Evolutionary conservation across 2,329 filamentous ascomycete species (phyloP).

Genomic region (Phialophora chinensis): DNA sequence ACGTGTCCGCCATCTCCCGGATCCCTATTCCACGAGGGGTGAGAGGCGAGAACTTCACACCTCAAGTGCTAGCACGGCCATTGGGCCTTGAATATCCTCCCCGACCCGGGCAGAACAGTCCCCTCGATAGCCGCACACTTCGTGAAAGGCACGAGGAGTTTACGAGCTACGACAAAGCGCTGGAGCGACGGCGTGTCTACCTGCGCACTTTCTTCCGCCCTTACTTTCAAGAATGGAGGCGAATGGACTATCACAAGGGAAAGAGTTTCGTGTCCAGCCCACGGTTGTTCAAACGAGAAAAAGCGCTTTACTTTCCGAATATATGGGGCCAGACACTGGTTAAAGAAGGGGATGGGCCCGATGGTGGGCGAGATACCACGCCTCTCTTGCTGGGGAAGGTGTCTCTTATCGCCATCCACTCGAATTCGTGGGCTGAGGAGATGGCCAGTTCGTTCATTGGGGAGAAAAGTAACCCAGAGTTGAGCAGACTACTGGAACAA

Average conservation of each 20-base stretch:
- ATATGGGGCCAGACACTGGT: slow-evolving; percentile 77
- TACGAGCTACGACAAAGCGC: slow-evolving; percentile 82
- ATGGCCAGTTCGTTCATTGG: slow-evolving; percentile 77
- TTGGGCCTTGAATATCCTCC: slow-evolving; percentile 83
- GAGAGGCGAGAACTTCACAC: slow-evolving; percentile 53
- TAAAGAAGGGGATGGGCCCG: slow-evolving; percentile 47
- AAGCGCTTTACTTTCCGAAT: slow-evolving; percentile 92
- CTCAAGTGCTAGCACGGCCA: slow-evolving; percentile 67
- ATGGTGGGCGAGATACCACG: slow-evolving; percentile 72
- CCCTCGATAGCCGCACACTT: slow-evolving; percentile 70
- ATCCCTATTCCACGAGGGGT: slow-evolving; percentile 43
- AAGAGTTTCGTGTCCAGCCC: slow-evolving; percentile 90
- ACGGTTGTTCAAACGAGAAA: slow-evolving; percentile 79
- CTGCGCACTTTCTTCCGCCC: slow-evolving; percentile 79
- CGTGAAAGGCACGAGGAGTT: slow-evolving; percentile 78
- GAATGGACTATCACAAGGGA: slow-evolving; percentile 79
- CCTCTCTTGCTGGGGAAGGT: slow-evolving; percentile 73
- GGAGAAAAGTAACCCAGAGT: slow-evolving; percentile 68
- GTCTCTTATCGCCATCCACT: slow-evolving; percentile 80
- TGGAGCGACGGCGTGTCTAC: slow-evolving; percentile 77
- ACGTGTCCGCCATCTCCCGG: slow-evolving; percentile 37
- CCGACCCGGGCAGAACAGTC: slow-evolving; percentile 78
- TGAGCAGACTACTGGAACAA: slow-evolving; percentile 67
- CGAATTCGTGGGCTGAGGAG: slow-evolving; percentile 80
- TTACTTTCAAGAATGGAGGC: slow-evolving; percentile 95